These are phyloP conservation scores for Camelina laxa DNA, from an alignment of 345 rosid genomes.

Conservation along the genomic window DNA sequence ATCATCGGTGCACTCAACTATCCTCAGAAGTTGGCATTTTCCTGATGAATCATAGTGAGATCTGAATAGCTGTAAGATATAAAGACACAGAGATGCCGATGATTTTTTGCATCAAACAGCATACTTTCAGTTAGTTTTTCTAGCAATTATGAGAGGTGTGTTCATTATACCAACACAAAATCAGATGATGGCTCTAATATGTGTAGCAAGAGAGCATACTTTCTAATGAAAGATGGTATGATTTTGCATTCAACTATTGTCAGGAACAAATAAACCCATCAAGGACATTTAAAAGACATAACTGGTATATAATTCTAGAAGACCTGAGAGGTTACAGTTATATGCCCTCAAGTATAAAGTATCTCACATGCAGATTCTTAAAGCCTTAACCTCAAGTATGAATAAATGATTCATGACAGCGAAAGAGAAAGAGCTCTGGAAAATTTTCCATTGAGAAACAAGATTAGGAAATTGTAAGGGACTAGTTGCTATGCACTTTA, in stretches of 20 bases:
- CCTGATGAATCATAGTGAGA: background rate
- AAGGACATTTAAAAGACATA: background rate
- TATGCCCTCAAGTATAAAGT: background rate
- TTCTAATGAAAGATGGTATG: background rate
- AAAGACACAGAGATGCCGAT: background rate
- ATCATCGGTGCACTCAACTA: background rate
- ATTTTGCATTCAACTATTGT: background rate
- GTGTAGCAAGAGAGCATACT: background rate
- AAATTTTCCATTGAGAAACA: background rate
- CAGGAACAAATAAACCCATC: background rate
- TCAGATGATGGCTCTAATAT: constrained; percentile 9
- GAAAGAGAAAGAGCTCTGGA: background rate
- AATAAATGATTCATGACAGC: background rate
- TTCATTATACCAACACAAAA: background rate
- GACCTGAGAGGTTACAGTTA: background rate
- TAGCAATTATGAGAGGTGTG: background rate
- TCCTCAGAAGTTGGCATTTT: background rate
- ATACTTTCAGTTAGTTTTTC: background rate
- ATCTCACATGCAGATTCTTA: background rate
- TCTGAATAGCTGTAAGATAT: background rate
- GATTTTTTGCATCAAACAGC: background rate
- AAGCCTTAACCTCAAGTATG: background rate
- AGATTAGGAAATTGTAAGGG: background rate
- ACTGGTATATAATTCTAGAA: background rate
- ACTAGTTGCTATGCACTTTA: background rate